Evolutionary conservation across 371 early-diverging fungal genomes (phyloP).

Genomic region (Mortierella sp.): DNA sequence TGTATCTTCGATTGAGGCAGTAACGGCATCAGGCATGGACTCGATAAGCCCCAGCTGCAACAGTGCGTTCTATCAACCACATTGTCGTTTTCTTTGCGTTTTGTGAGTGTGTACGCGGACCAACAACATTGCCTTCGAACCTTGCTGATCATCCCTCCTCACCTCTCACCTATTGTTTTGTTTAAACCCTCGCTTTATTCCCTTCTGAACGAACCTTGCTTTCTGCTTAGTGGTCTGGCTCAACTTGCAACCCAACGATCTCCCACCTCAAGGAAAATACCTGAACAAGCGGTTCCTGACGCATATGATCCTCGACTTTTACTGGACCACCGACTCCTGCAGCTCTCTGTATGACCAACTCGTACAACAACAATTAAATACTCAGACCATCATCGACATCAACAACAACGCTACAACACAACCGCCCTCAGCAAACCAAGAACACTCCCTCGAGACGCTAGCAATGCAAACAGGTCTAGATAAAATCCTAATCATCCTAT

Average conservation of each 20-base stretch:
- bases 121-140: not conserved
- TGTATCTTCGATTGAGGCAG: conserved; percentile 15
- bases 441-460: conserved; percentile 9
- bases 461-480: conserved; percentile 15
- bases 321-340: conserved; percentile 13
- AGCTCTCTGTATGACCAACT: not conserved
- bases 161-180: not conserved
- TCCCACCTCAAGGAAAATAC: conserved; percentile 12
- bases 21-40: not conserved
- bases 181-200: not conserved
- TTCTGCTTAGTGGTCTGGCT: conserved; percentile 23
- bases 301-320: conserved; percentile 9
- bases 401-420: not conserved
- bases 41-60: not conserved
- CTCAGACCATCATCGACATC: not conserved
- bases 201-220: too few relatives aligned
- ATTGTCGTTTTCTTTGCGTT: too few relatives aligned
- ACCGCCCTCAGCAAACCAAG: not conserved
- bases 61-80: not conserved
- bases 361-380: not conserved
- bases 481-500: not conserved
- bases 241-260: conserved; percentile 7
- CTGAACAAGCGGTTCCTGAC: conserved; percentile 1
- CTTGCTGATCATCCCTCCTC: not conserved
- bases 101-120: not conserved